These are phyloP conservation scores for Monotropa hypopitys DNA, from an alignment of 179 eudicot genomes.

Conservation along the genomic window DNA sequence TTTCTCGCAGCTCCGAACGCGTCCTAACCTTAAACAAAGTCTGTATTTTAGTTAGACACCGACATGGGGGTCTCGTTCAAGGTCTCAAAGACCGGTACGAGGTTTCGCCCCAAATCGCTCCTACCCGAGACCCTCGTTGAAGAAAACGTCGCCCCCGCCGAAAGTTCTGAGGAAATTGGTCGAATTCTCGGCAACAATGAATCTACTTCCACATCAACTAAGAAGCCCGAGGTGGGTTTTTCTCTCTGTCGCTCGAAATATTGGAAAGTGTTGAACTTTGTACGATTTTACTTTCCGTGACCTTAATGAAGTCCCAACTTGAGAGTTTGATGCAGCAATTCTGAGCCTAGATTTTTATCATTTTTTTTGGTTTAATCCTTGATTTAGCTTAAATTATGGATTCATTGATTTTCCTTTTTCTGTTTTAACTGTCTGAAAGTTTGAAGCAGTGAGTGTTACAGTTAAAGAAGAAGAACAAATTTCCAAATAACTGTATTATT, in stretches of 20 bases:
- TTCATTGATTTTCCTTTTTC: not conserved
- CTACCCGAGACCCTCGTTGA: constrained; percentile 12
- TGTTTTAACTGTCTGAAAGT: not conserved
- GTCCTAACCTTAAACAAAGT: not conserved
- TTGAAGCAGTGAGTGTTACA: not conserved
- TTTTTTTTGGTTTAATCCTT: not conserved
- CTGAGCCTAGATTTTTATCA: not conserved
- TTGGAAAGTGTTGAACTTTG: not conserved
- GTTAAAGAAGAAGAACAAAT: no score
- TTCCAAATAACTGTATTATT: no score
- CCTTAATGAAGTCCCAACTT: not conserved
- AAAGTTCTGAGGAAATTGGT: constrained; percentile 16
- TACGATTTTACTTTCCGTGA: not conserved
- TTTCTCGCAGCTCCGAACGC: not conserved
- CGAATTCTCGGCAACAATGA: constrained; percentile 18
- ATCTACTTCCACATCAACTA: constrained; percentile 8
- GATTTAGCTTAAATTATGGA: not conserved
- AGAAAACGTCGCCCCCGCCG: constrained; percentile 13
- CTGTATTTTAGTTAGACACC: constrained; percentile 2
- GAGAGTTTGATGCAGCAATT: not conserved
- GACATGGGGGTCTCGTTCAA: constrained; percentile 78
- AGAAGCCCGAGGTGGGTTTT: constrained; percentile 19
- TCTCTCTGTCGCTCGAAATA: not conserved
- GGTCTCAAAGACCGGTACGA: constrained; percentile 54
- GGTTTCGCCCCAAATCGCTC: constrained; percentile 44